phyloP scores from a whole-genome alignment of 2,329 filamentous ascomycete species.

The Beauveria varroae region DNA sequence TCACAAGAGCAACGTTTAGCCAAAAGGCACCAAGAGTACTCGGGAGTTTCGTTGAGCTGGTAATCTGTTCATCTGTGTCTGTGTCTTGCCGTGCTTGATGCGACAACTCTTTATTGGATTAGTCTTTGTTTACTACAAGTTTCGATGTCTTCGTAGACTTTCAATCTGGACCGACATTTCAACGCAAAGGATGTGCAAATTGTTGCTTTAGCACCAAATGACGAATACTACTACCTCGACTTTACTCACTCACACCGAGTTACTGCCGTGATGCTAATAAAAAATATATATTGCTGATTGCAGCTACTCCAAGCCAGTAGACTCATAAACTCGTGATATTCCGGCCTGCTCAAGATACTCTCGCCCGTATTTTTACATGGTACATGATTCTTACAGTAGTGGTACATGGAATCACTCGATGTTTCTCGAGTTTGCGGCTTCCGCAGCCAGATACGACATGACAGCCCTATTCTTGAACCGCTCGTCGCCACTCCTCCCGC shows the following conservation, averaged over 20 bases:
- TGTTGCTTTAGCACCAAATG: too few species aligned
- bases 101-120: too few species aligned
- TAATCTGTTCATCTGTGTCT: too few species aligned
- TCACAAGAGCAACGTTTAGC: neutral
- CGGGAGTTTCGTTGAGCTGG: neutral
- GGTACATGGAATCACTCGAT: neutral
- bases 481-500: slow-evolving; percentile 20
- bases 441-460: slow-evolving; percentile 34
- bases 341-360: neutral
- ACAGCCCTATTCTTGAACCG: slow-evolving; percentile 10
- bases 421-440: slow-evolving; percentile 34
- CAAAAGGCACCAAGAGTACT: neutral
- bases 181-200: too few species aligned
- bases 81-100: neutral
- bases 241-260: too few species aligned
- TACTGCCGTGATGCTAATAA: too few species aligned
- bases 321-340: too few species aligned
- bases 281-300: neutral
- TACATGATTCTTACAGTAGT: neutral
- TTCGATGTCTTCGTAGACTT: too few species aligned
- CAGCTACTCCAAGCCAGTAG: neutral
- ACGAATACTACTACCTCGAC: too few species aligned
- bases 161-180: too few species aligned
- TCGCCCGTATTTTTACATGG: neutral
- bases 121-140: too few species aligned